A percentile compares a stretch with the other conserved stretches of the same genome.
Conservation (phyloP, 345 rosid species). For the Lepidium aucheri region DNA sequence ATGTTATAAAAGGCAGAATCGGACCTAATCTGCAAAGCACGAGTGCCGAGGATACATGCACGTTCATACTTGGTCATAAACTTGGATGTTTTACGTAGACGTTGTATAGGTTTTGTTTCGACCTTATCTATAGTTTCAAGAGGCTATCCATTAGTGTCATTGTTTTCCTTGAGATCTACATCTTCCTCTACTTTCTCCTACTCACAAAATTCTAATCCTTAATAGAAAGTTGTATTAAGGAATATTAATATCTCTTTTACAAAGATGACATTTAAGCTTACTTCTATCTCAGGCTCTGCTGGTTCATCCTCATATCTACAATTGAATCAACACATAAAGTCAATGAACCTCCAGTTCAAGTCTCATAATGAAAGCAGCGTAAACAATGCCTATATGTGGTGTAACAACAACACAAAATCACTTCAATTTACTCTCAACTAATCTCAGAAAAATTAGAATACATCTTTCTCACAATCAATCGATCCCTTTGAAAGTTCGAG, state of each 20-base stretch:
- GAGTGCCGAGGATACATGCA: conserved; percentile 79
- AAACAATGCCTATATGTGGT: too few relatives aligned
- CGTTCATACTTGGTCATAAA: conserved; percentile 84
- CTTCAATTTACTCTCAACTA: too few relatives aligned
- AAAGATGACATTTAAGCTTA: conserved; percentile 6
- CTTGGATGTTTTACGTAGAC: conserved; percentile 57
- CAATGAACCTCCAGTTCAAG: background rate
- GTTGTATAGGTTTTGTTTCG: conserved; percentile 31
- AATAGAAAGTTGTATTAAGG: background rate
- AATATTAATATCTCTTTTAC: background rate
- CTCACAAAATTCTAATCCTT: background rate
- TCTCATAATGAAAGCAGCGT: background rate
- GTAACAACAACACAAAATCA: too few relatives aligned
- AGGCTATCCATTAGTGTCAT: conserved; percentile 51
- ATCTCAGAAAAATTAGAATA: background rate
- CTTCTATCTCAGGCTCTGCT: conserved; percentile 78
- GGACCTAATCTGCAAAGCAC: conserved; percentile 80
- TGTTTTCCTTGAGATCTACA: too few relatives aligned
- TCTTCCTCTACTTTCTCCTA: too few relatives aligned
- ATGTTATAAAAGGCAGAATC: background rate
- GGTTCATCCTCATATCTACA: conserved; percentile 87
- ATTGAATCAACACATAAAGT: background rate
- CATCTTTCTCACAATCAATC: background rate
- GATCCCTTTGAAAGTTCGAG: too few relatives aligned
- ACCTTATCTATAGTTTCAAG: conserved; percentile 54